phyloP scores from a whole-genome alignment of 75 land plant species.

The Picea glauca region DNA sequence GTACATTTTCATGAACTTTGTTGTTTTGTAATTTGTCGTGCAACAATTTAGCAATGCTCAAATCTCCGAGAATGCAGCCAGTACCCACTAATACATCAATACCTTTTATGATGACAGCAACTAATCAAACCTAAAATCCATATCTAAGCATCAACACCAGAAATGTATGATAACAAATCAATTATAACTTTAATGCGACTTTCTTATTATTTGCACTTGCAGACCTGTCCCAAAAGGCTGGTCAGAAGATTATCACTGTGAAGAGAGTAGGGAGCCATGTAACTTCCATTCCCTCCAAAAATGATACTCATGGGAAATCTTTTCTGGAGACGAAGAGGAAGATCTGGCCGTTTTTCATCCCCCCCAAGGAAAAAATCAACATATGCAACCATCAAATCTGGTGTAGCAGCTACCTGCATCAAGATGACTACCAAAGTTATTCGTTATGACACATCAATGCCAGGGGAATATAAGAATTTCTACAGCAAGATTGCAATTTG shows the following conservation, averaged over 20 bases:
- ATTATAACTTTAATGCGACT: not conserved
- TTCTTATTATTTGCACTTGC: not conserved
- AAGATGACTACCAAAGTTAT: not conserved
- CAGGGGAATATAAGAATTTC: too few relatives aligned
- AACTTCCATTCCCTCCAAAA: constrained; percentile 97
- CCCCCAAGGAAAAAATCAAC: constrained; percentile 97
- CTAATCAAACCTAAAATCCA: not conserved
- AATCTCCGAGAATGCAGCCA: not conserved
- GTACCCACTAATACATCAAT: not conserved
- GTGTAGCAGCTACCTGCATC: constrained; percentile 88
- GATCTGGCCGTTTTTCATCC: constrained; percentile 94
- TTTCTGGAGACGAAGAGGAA: constrained; percentile 84
- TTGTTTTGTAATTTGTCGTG: not conserved
- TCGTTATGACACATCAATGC: not conserved
- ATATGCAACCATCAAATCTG: constrained; percentile 91
- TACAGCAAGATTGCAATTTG: not conserved
- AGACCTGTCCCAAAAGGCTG: constrained; percentile 91
- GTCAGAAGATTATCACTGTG: constrained; percentile 94
- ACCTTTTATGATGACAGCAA: not conserved
- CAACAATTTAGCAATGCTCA: not conserved
- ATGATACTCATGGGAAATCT: constrained; percentile 74
- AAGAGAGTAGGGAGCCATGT: constrained; percentile 90
- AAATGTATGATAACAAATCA: not conserved
- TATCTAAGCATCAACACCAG: constrained; percentile 1
- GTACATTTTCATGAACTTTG: not conserved